Percentiles rank a stretch among this genome's conserved stretches.
These are phyloP conservation scores for Microbotryum saponariae DNA, from an alignment of 1,284 basidiomycete species.

Conservation along the genomic window DNA sequence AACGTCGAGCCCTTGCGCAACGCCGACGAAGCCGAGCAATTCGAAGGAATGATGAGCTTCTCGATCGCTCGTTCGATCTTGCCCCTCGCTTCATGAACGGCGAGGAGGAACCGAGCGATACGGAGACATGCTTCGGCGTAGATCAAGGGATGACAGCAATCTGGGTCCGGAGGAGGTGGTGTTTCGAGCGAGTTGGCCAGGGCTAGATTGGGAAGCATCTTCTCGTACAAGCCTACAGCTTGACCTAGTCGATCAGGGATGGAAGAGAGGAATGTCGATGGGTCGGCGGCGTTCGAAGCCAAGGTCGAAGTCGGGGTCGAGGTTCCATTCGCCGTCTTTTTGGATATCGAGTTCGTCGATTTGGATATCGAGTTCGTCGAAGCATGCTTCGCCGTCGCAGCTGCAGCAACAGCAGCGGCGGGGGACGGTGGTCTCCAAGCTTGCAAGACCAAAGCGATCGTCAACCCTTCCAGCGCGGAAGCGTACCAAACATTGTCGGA, in stretches of 20 bases:
- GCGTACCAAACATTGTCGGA: constrained; percentile 81
- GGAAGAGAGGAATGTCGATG: constrained; percentile 27
- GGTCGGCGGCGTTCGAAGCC: constrained; percentile 6
- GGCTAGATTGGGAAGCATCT: constrained; percentile 22
- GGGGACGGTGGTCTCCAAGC: constrained; percentile 13
- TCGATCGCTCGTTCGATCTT: constrained; percentile 19
- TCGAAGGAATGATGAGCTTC: constrained; percentile 4
- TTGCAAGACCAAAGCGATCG: constrained; percentile 37
- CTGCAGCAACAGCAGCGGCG: not conserved
- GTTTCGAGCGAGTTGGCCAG: not conserved
- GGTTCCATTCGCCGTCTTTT: not conserved
- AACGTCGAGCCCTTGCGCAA: too few relatives aligned
- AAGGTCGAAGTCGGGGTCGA: constrained; percentile 8
- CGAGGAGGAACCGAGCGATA: constrained; percentile 25
- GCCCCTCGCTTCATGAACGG: constrained; percentile 23
- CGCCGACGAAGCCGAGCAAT: not conserved
- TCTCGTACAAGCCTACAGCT: constrained; percentile 28
- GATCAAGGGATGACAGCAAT: constrained; percentile 31
- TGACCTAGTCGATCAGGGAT: constrained; percentile 33
- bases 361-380: not conserved
- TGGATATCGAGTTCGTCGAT: not conserved
- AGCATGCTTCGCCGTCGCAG: not conserved
- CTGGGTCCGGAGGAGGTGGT: constrained; percentile 22
- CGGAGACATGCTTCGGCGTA: constrained; percentile 34
- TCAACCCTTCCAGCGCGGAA: constrained; percentile 71